phyloP scores from a whole-genome alignment of 2,329 filamentous ascomycete species.

The Penicillium glabrum region DNA sequence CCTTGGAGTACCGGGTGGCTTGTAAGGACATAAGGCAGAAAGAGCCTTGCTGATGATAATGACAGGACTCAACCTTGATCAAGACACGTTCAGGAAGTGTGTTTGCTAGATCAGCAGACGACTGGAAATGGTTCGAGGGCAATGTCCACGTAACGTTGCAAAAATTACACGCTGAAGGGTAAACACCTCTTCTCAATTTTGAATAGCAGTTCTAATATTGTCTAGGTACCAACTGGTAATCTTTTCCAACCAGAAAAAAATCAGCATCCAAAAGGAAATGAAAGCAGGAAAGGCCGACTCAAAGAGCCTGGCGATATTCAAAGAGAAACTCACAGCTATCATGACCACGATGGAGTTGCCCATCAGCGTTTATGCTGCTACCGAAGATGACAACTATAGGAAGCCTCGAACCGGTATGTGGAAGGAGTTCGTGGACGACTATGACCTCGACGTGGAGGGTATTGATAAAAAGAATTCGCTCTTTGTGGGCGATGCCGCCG shows the following conservation, averaged over 20 bases:
- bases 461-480: conserved; percentile 72
- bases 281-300: conserved; percentile 68
- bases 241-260: conserved; percentile 84
- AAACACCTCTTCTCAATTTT: not conserved
- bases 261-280: conserved; percentile 71
- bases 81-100: conserved; percentile 75
- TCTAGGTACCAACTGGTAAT: conserved; percentile 72
- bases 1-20: not conserved
- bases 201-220: not conserved
- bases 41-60: not conserved
- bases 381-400: conserved; percentile 74
- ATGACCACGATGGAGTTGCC: conserved; percentile 69
- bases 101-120: conserved; percentile 67
- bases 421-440: conserved; percentile 65
- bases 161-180: conserved; percentile 70
- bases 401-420: conserved; percentile 93
- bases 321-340: conserved; percentile 71
- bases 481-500: conserved; percentile 86
- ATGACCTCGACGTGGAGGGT: conserved; percentile 55
- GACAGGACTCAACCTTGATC: conserved; percentile 83
- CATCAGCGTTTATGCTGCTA: conserved; percentile 81
- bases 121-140: conserved; percentile 94
- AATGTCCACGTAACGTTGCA: conserved; percentile 67
- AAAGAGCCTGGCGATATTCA: conserved; percentile 75
- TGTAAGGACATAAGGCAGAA: not conserved